phyloP scores from a whole-genome alignment of 345 rosid genomes.

The Citrus hindsii region DNA sequence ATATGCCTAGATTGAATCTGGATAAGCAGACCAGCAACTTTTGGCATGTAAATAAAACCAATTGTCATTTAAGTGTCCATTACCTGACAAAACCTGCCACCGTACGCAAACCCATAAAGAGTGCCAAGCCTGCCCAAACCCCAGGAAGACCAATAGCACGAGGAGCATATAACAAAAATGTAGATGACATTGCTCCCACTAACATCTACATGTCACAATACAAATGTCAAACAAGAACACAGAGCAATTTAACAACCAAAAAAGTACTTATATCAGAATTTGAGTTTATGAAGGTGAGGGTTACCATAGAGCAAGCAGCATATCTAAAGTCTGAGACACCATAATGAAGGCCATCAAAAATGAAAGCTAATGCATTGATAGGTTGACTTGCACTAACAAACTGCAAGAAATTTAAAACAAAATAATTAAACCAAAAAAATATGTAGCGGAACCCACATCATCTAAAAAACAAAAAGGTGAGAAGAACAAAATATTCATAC shows the following conservation, averaged over 20 bases:
- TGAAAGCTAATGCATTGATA: conserved; percentile 79
- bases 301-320: conserved; percentile 86
- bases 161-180: conserved; percentile 62
- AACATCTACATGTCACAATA: conserved; percentile 48
- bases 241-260: background rate
- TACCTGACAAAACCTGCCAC: conserved; percentile 82
- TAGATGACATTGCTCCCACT: conserved; percentile 66
- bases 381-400: conserved; percentile 92
- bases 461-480: background rate
- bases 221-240: background rate
- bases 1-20: background rate
- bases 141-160: conserved; percentile 61
- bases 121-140: conserved; percentile 88
- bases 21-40: background rate
- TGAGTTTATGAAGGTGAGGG: background rate
- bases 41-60: background rate
- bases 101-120: conserved; percentile 81
- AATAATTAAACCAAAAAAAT: background rate
- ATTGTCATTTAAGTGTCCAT: background rate
- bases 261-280: background rate
- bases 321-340: conserved; percentile 92
- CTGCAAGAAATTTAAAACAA: conserved; percentile 31
- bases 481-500: conserved; percentile 10
- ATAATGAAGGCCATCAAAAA: conserved; percentile 91
- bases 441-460: background rate